Evolutionary conservation across 306 rosid species (phyloP).

Genomic region (Sindora glabra): DNA sequence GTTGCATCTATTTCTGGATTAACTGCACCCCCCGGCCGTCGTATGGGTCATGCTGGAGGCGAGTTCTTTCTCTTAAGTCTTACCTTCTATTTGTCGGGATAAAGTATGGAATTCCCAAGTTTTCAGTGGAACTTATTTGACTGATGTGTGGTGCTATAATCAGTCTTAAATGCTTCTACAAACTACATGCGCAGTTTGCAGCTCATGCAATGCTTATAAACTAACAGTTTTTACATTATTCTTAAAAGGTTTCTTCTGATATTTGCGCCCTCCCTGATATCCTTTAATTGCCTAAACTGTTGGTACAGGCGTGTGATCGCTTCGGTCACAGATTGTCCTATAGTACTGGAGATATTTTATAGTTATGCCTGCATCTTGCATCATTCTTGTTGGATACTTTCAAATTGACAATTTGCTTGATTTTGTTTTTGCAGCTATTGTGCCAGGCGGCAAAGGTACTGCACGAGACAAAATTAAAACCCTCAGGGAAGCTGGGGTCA

Average conservation of each 20-base stretch:
- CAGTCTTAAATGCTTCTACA: not conserved
- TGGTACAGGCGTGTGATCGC: no score
- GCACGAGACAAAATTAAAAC: conserved; percentile 91
- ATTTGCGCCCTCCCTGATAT: not conserved
- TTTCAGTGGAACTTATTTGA: not conserved
- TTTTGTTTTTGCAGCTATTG: conserved; percentile 74
- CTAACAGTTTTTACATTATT: not conserved
- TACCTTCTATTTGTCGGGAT: not conserved
- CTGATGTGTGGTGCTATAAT: not conserved
- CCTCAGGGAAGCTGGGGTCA: conserved; percentile 83
- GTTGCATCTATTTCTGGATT: conserved; percentile 98
- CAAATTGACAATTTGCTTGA: conserved; percentile 3
- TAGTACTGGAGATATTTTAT: no score
- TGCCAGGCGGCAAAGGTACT: conserved; percentile 97
- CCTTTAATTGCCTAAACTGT: not conserved
- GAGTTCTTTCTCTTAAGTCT: no score
- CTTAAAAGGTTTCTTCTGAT: not conserved
- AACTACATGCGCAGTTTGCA: not conserved
- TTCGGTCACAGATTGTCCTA: no score
- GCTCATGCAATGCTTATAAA: not conserved
- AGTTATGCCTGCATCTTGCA: not conserved
- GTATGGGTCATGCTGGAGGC: conserved; percentile 99
- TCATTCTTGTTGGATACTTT: not conserved
- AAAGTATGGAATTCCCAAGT: not conserved
- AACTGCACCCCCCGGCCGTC: conserved; percentile 99